Evolutionary conservation across 306 rosid genomes (phyloP).

Genomic region (Morella rubra): DNA sequence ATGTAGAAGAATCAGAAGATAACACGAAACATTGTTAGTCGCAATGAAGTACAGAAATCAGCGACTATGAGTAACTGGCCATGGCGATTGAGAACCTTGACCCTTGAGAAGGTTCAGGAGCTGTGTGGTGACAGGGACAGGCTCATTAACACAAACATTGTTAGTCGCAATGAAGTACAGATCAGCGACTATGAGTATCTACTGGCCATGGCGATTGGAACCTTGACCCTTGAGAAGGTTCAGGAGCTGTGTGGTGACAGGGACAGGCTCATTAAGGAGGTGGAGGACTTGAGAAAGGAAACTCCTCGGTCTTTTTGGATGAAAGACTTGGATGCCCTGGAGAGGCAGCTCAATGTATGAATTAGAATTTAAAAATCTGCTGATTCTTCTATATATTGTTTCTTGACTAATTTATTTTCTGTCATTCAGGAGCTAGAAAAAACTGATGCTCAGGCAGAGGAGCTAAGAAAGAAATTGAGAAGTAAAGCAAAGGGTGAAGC

Average conservation of each 20-base stretch:
- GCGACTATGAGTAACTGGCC: constrained; percentile 75
- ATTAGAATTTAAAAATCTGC: not conserved
- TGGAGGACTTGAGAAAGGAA: constrained; percentile 59
- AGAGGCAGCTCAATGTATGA: constrained; percentile 67
- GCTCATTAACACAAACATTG: constrained; percentile 40
- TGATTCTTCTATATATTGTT: not conserved
- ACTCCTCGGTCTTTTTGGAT: constrained; percentile 74
- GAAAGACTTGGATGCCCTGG: constrained; percentile 73
- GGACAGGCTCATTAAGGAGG: constrained; percentile 44
- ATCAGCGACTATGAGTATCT: constrained; percentile 76
- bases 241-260: constrained; percentile 51
- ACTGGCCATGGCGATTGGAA: constrained; percentile 71
- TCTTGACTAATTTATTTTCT: constrained; percentile 4
- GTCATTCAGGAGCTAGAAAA: constrained; percentile 63
- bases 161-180: constrained; percentile 1
- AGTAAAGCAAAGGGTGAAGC: constrained; percentile 38
- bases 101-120: constrained; percentile 75
- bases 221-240: constrained; percentile 76
- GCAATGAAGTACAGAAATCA: constrained; percentile 38
- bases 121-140: constrained; percentile 59
- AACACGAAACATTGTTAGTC: constrained; percentile 29
- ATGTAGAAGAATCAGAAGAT: constrained; percentile 51
- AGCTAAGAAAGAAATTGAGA: constrained; percentile 48
- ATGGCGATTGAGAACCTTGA: constrained; percentile 79
- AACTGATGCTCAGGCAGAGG: constrained; percentile 57